Base-by-base conservation (phyloP, 768 basidiomycete species). In the Kwoniella sp. region DNA sequence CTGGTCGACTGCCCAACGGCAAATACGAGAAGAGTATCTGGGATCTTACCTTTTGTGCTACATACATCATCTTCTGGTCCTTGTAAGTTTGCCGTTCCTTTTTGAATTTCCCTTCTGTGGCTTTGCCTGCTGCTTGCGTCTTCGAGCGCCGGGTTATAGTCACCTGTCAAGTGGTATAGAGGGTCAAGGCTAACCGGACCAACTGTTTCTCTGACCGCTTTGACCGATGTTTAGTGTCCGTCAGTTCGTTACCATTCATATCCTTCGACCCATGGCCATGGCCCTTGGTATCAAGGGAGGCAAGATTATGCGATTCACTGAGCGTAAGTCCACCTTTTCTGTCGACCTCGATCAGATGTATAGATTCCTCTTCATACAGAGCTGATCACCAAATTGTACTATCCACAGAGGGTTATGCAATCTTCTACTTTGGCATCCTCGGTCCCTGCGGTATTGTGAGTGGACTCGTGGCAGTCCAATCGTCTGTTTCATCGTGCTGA, bases 21-120 rank as follows among this genome's bases (percentile, higher is more conserved):
- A 71, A 66, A 31, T 92, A 90, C 73, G 82, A 82, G 41, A 97
- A 93, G 82, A 86, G 86, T 17, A 89, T 84, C 58, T 67, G 86
- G 65, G 95, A 98, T 76, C 67, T 93, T 9, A 74, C 85, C 17
- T 99, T 99, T 82, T 72, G 97, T 52, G 84, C 85, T 2, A 94
- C 91, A 81, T 84, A 94, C 75, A 84, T 97, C 80, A 82, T 98
- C 55, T 87, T 95, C 73, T 98, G 89, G 83, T 94, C 92, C 1
- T 90, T 93, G 79, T 80, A 51, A 63, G 77, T 70, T 22, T 51
- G 38, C n/a, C n/a, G n/a, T n/a, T n/a, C n/a, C n/a, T n/a, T n/a
- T n/a, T n/a, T n/a, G n/a, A n/a, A n/a, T n/a, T n/a, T n/a, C n/a
- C n/a, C n/a, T n/a, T n/a, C n/a, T n/a, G n/a, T n/a, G n/a, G n/a